Percentiles rank a stretch among this genome's conserved stretches.
phyloP scores from a whole-genome alignment of 805 yeast genomes.

The Kuraishia capsulata region DNA sequence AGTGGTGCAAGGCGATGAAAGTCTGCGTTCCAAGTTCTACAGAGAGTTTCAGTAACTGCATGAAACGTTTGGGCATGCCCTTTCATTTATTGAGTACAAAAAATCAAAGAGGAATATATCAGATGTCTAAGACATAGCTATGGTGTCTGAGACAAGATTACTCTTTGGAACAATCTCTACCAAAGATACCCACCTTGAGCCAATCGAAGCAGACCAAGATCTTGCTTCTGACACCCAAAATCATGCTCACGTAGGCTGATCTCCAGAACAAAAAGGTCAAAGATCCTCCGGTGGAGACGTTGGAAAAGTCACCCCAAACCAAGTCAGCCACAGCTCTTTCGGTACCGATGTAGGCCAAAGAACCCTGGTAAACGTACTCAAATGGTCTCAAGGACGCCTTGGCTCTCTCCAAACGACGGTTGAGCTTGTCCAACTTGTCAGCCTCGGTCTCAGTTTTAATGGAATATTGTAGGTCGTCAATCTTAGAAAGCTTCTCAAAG shows the following conservation, averaged over 20 bases:
- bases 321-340: slow-evolving; percentile 94
- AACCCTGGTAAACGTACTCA: slow-evolving; percentile 82
- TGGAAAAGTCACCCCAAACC: slow-evolving; percentile 69
- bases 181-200: slow-evolving; percentile 80
- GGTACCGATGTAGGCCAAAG: slow-evolving; percentile 88
- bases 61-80: too few species aligned
- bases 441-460: slow-evolving; percentile 29
- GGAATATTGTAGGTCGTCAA: slow-evolving; percentile 46
- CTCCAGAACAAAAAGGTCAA: slow-evolving; percentile 92
- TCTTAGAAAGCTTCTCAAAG: slow-evolving; percentile 54
- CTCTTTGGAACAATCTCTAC: slow-evolving; percentile 90
- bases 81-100: too few species aligned
- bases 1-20: too few species aligned
- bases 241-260: slow-evolving; percentile 87
- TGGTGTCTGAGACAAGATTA: too few species aligned
- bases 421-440: slow-evolving; percentile 32
- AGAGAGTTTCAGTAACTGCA: too few species aligned
- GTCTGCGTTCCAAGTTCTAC: too few species aligned
- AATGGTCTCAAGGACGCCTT: slow-evolving; percentile 47
- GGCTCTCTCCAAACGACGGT: slow-evolving; percentile 33
- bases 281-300: slow-evolving; percentile 75
- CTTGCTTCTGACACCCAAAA: slow-evolving; percentile 83
- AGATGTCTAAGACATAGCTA: too few species aligned
- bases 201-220: slow-evolving; percentile 81
- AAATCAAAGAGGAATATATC: too few species aligned